These are phyloP conservation scores for Tilletia indica DNA, from an alignment of 1,284 basidiomycete species.

Conservation along the genomic window DNA sequence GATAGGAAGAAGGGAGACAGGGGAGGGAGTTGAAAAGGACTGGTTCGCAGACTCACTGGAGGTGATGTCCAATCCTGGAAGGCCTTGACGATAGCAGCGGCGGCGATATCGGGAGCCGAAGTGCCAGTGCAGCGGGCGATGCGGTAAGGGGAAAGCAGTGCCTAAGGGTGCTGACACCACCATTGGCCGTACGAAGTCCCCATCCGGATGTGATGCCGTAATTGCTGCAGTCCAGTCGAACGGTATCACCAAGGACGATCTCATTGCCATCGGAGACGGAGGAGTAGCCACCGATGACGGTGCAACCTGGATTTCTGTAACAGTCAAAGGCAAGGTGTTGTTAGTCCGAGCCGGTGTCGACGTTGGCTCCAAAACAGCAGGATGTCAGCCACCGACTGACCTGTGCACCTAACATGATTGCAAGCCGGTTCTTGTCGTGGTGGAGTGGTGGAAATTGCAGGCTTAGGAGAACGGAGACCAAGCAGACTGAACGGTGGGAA, in stretches of 20 bases:
- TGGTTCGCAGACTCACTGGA: conserved; percentile 49
- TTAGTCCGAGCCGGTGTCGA: conserved; percentile 63
- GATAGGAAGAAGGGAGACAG: too few relatives aligned
- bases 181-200: conserved; percentile 63
- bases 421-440: too few relatives aligned
- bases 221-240: conserved; percentile 56
- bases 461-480: too few relatives aligned
- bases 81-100: conserved; percentile 52
- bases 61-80: conserved; percentile 61
- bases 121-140: conserved; percentile 57
- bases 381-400: too few relatives aligned
- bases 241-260: conserved; percentile 47
- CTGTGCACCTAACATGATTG: too few relatives aligned
- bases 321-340: conserved; percentile 64
- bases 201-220: conserved; percentile 53
- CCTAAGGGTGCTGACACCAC: conserved; percentile 64
- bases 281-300: conserved; percentile 34
- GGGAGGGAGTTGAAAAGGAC: too few relatives aligned
- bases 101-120: conserved; percentile 55
- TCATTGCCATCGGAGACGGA: conserved; percentile 54
- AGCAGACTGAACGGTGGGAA: too few relatives aligned
- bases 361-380: conserved; percentile 55
- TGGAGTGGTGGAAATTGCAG: too few relatives aligned
- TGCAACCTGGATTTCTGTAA: conserved; percentile 35
- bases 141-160: conserved; percentile 55